Conservation (phyloP, 495 filamentous ascomycete species). For the Bombardia bombarda region DNA sequence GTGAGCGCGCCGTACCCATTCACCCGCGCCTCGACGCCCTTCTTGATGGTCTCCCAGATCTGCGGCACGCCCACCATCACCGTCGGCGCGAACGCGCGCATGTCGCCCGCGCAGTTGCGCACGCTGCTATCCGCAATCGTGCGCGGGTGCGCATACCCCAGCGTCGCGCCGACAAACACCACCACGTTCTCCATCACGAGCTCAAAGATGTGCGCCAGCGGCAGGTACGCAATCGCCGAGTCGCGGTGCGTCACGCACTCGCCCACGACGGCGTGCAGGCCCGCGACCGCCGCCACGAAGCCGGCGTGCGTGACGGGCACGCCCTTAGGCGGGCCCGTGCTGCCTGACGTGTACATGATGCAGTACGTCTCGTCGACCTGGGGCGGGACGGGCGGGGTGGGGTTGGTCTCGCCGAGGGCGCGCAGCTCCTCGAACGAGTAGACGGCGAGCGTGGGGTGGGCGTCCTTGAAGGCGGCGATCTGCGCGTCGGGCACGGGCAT, state of each 20-base stretch:
- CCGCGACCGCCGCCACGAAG: constrained; percentile 57
- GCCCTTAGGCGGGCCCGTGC: constrained; percentile 84
- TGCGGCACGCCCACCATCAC: constrained; percentile 82
- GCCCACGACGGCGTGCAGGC: constrained; percentile 31
- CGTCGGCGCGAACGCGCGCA: constrained; percentile 74
- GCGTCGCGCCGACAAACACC: constrained; percentile 63
- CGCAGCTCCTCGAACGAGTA: constrained; percentile 37
- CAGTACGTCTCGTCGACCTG: constrained; percentile 65
- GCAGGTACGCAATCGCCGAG: constrained; percentile 71
- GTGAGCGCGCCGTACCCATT: constrained; percentile 30
- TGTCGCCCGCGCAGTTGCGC: constrained; percentile 49
- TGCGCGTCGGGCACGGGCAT: constrained; percentile 30
- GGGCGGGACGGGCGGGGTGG: constrained; percentile 57
- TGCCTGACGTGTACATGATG: constrained; percentile 94
- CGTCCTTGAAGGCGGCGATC: constrained; percentile 33
- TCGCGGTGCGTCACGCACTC: constrained; percentile 48
- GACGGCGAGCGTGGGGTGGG: constrained; percentile 31
- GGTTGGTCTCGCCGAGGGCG: constrained; percentile 55
- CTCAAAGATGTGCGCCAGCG: constrained; percentile 84
- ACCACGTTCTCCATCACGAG: constrained; percentile 70
- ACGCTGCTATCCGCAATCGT: constrained; percentile 62
- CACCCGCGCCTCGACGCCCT: constrained; percentile 64
- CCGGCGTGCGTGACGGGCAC: constrained; percentile 72
- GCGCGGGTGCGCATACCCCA: constrained; percentile 80
- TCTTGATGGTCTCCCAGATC: constrained; percentile 68